Percentiles rank a stretch among this genome's conserved stretches.
phyloP scores from a whole-genome alignment of 768 basidiomycete genomes.

The Phylloporus arenicola region DNA sequence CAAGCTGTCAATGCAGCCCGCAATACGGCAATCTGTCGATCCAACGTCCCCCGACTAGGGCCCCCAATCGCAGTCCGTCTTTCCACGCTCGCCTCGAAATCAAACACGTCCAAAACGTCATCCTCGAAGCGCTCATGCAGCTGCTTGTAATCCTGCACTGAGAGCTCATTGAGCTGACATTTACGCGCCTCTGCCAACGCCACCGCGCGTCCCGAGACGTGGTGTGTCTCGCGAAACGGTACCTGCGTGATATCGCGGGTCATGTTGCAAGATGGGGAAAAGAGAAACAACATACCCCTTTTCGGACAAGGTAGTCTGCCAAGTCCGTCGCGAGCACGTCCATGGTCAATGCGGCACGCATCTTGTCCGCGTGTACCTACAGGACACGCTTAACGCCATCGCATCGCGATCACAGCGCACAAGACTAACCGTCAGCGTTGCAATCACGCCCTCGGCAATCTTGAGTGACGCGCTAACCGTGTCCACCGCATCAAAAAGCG shows the following conservation, averaged over 20 bases:
- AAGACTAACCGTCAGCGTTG: conserved; percentile 71
- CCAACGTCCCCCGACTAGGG: conserved; percentile 77
- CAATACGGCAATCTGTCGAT: conserved; percentile 77
- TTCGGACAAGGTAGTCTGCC: conserved; percentile 97
- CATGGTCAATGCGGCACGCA: conserved; percentile 88
- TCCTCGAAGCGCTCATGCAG: conserved; percentile 74
- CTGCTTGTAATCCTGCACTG: conserved; percentile 70
- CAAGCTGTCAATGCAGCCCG: conserved; percentile 46
- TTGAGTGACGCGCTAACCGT: conserved; percentile 82
- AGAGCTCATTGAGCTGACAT: conserved; percentile 77
- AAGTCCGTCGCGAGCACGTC: conserved; percentile 98
- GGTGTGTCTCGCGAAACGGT: conserved; percentile 98
- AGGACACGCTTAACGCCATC: not conserved
- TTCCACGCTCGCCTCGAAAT: conserved; percentile 96
- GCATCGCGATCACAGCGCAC: not conserved
- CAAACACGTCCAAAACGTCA: conserved; percentile 80
- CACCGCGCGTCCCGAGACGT: conserved; percentile 94
- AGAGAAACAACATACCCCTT: conserved; percentile 65
- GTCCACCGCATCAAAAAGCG: conserved; percentile 90
- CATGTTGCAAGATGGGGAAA: not conserved
- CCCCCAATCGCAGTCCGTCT: conserved; percentile 89
- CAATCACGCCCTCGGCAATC: conserved; percentile 92
- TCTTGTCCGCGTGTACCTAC: conserved; percentile 85
- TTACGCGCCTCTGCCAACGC: conserved; percentile 83
- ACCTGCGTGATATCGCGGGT: conserved; percentile 46